Base-by-base conservation (phyloP, 2,329 filamentous ascomycete genomes). In the Rosellinia necatrix region DNA sequence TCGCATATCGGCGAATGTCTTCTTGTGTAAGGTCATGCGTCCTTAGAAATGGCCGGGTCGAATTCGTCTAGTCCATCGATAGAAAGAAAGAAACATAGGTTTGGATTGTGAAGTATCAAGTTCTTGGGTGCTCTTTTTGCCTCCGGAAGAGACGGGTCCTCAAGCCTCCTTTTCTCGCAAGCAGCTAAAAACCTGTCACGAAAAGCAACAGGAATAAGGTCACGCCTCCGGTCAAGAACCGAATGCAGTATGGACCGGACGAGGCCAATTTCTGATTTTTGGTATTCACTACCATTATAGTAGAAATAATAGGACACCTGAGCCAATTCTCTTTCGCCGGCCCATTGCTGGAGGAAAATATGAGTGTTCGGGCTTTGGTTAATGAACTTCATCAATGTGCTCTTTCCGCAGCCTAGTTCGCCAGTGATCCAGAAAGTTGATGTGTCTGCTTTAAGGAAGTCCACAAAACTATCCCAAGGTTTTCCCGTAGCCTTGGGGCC, bases 31-130 rank as follows among this genome's bases (percentile, higher is more conserved):
- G 43, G 1, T 64, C 41, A 15, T 66, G 65, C 1, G 63, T 49
- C 15, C 40, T 60, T 7, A 67, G 19, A 66, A n/a, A 62, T 49
- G 15, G 40, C 25, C 1, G 61, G 59, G 21, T 67, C 64, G 17
- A 67, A 66, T 24, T 67, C 64, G 17, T 67, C 65, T 3, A 67
- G 56, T 2, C 65, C 65, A 27, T 67, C 65, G 5, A 67, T 48
- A 7, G 58, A 42, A 17, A 66, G 7, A 35, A 66, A 66, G 49
- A 66, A 65, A 19, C 44, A 49, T 15, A 54, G 12, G 6, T 61
- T 21, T 2, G 47, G n/a, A 8, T 12, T 56, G 12, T 22, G 22
- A 37, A 2, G 8, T n/a, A 65, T 47, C 6, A 65, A 9, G 2
- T 46, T 15, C 12, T 22, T 22, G 2, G 65, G 32, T 24, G 62